These are phyloP conservation scores for Nicotiana undulata DNA, from an alignment of 257 asterid genomes.

Conservation along the genomic window DNA sequence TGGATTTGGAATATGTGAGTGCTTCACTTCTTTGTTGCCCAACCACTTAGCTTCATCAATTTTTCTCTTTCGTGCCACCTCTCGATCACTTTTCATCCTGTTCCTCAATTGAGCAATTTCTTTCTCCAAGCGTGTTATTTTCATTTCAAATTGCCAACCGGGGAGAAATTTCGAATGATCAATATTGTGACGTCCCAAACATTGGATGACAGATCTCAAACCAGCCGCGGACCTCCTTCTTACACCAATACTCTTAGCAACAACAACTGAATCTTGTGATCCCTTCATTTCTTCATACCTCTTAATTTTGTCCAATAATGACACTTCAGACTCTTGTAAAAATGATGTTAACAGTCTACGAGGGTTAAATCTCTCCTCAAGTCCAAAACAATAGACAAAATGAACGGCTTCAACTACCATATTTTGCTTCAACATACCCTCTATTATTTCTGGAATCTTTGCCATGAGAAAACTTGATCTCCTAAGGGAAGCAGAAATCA, in stretches of 20 bases:
- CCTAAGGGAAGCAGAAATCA: conserved; percentile 38
- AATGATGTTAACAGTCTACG: conserved; percentile 41
- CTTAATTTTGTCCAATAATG: conserved; percentile 21
- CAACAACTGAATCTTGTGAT: conserved; percentile 28
- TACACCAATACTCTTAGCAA: conserved; percentile 41
- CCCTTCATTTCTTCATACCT: conserved; percentile 16
- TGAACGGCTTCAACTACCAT: conserved; percentile 76
- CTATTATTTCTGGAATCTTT: conserved; percentile 52
- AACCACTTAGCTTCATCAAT: conserved; percentile 31
- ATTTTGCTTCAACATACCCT: conserved; percentile 43
- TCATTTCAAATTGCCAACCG: conserved; percentile 59
- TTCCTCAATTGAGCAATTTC: conserved; percentile 21
- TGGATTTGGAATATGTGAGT: conserved; percentile 28
- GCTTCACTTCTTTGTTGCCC: conserved; percentile 42
- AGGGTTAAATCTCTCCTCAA: conserved; percentile 49
- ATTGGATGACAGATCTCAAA: conserved; percentile 41
- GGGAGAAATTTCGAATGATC: conserved; percentile 52
- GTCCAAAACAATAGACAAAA: conserved; percentile 45
- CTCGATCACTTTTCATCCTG: conserved; percentile 15
- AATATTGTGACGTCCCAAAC: conserved; percentile 54
- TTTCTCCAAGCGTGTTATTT: conserved; percentile 41
- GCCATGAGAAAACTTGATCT: conserved; percentile 46
- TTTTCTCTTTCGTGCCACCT: conserved; percentile 47
- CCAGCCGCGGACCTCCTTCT: conserved; percentile 49
- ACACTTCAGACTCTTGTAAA: conserved; percentile 45